A percentile compares a stretch with the other conserved stretches of the same genome.
These are phyloP conservation scores for Eucalyptus curtisii DNA, from an alignment of 345 rosid species.

Conservation along the genomic window DNA sequence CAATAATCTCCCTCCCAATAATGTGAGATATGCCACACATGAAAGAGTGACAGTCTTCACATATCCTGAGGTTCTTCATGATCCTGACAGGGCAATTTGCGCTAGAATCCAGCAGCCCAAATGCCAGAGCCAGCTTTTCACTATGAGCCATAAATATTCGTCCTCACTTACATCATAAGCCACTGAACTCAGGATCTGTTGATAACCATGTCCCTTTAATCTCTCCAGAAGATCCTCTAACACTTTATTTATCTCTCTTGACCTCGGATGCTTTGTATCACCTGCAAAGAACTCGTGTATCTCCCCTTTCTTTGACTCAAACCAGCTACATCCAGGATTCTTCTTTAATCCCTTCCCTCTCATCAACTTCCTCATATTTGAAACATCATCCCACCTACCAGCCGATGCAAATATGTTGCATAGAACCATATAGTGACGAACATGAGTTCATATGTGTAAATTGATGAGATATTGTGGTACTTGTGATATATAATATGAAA, in stretches of 20 bases:
- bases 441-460: too few relatives aligned
- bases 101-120: slow-evolving; percentile 31
- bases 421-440: too few relatives aligned
- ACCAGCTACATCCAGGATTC: slow-evolving; percentile 72
- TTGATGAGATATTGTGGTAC: too few relatives aligned
- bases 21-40: slow-evolving; percentile 45
- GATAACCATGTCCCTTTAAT: slow-evolving; percentile 30
- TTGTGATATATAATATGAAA: too few relatives aligned
- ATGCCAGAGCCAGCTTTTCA: slow-evolving; percentile 70
- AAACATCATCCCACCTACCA: too few relatives aligned
- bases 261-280: slow-evolving; percentile 43
- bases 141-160: slow-evolving; percentile 39
- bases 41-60: slow-evolving; percentile 62
- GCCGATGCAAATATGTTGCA: too few relatives aligned
- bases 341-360: slow-evolving; percentile 20
- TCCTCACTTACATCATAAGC: slow-evolving; percentile 32
- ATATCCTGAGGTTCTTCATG: slow-evolving; percentile 65
- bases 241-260: slow-evolving; percentile 28
- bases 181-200: slow-evolving; percentile 34
- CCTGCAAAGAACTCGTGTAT: slow-evolving; percentile 61
- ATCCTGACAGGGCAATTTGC: slow-evolving; percentile 30
- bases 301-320: slow-evolving; percentile 40
- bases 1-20: slow-evolving; percentile 36
- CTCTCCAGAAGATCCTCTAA: slow-evolving; percentile 34
- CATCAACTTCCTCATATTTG: too few relatives aligned